A percentile compares a stretch with the other conserved stretches of the same genome.
Conservation (phyloP, 306 rosid species). For the Clitoria ternatea region DNA sequence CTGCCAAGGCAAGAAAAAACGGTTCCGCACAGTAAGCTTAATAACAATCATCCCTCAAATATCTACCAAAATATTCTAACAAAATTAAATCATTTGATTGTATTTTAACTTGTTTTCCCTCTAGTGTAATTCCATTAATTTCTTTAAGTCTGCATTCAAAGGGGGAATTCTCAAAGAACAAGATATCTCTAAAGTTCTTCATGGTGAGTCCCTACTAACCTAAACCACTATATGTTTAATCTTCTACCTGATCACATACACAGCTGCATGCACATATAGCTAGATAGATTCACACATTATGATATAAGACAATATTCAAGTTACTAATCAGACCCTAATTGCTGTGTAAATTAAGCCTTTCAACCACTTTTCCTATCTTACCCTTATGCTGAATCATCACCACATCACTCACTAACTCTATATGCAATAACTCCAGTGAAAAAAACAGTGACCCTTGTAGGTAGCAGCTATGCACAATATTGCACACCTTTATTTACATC, state of each 20-base stretch:
- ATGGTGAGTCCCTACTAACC: neutral
- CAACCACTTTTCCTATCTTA: too few relatives aligned
- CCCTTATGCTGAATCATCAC: too few relatives aligned
- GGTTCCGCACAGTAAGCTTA: neutral
- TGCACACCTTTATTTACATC: neutral
- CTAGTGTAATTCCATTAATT: neutral
- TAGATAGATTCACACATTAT: neutral
- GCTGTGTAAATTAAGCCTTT: too few relatives aligned
- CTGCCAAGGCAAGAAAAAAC: constrained; percentile 29
- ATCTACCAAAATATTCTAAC: neutral
- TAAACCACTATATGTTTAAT: neutral
- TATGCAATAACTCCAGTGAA: neutral
- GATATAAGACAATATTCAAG: neutral
- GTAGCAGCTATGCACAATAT: neutral
- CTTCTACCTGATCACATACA: neutral
- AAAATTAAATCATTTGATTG: neutral
- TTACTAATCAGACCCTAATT: neutral
- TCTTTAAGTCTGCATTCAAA: neutral
- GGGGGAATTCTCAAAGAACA: neutral
- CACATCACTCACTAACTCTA: neutral
- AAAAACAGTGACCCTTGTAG: neutral
- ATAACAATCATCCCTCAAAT: neutral
- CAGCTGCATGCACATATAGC: too few relatives aligned
- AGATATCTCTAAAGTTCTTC: neutral
- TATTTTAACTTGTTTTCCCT: neutral